phyloP scores from a whole-genome alignment of 345 rosid species.

The Aquilaria yunnanensis region DNA sequence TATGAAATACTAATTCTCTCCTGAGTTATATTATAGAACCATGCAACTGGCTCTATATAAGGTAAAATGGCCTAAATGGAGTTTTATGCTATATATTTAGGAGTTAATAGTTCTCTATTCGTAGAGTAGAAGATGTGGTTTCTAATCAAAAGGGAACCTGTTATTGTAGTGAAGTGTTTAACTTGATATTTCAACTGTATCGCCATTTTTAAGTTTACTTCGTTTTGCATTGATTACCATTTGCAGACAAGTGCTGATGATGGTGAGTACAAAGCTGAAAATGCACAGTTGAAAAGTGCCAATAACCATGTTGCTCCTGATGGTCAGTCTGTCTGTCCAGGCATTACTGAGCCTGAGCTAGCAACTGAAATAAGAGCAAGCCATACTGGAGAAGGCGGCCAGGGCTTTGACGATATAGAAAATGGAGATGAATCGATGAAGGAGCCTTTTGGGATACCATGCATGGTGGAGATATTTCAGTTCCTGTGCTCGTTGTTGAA shows the following conservation, averaged over 20 bases:
- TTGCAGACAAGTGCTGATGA: conserved; percentile 37
- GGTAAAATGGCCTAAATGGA: too few species aligned
- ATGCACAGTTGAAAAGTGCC: conserved; percentile 40
- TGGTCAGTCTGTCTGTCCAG: conserved; percentile 25
- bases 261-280: conserved; percentile 28
- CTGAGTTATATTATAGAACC: too few species aligned
- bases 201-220: not conserved
- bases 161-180: too few species aligned
- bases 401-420: conserved; percentile 26
- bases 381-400: conserved; percentile 21
- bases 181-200: not conserved
- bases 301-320: conserved; percentile 23
- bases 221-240: conserved; percentile 14
- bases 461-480: conserved; percentile 73
- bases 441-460: conserved; percentile 65
- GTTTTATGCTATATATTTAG: too few species aligned
- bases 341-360: conserved; percentile 20
- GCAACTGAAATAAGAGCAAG: conserved; percentile 24
- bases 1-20: too few species aligned
- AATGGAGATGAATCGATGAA: conserved; percentile 36
- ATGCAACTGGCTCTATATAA: too few species aligned
- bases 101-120: too few species aligned
- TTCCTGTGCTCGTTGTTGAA: conserved; percentile 65
- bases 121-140: too few species aligned
- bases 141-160: too few species aligned